Base-by-base conservation (phyloP, 768 basidiomycete species). In the Mycena polygramma region DNA sequence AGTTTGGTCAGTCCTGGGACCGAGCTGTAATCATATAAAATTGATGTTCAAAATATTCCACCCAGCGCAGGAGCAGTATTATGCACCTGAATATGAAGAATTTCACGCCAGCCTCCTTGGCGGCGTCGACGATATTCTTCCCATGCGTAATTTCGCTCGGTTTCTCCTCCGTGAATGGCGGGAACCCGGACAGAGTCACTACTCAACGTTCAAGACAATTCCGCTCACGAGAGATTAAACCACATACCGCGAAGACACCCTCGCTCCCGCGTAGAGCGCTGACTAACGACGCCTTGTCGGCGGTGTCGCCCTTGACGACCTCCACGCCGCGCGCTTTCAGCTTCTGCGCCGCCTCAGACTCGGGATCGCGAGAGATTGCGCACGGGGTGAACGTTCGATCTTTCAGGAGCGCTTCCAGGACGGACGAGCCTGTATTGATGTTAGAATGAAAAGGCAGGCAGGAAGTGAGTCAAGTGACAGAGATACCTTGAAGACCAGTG, bases 81-180 rank as follows among this genome's bases (percentile, higher is more conserved):
- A n/a, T n/a, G 9, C 5, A 59, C 57, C 57, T 59, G 41, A 43
- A 59, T 10, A 59, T 20, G 45, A 59, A 43, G 41, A 59, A 59
- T 20, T 59, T 59, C n/a, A 59, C 45, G 17, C 57, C 57, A 14
- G 37, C 57, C 45, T 59, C 57, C 22, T 59, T 59, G 2, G 57
- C 57, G 8, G 26, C 57, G 24, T 43, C 57, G 26, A 59, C 17
- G 39, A 59, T 59, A 22, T 24, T 59, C 37, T 26, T 59, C n/a
- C 57, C 57, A 2, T 13, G 10, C 17, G 41, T 45, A 2, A 43
- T 20, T 8, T 59, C 57, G n/a, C 41, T 59, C 41, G 57, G 57
- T 9, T 26, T 45, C 43, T 59, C 57, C 19, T 15, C 17, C 20
- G n/a, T 15, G 49, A 7, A n/a, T 0, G 36, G 35, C 3, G 35